Evolutionary conservation across 805 yeast species (phyloP), one percentile per base, ranked within the genome.

Genomic region (Phaffomyces opuntiae): DNA sequence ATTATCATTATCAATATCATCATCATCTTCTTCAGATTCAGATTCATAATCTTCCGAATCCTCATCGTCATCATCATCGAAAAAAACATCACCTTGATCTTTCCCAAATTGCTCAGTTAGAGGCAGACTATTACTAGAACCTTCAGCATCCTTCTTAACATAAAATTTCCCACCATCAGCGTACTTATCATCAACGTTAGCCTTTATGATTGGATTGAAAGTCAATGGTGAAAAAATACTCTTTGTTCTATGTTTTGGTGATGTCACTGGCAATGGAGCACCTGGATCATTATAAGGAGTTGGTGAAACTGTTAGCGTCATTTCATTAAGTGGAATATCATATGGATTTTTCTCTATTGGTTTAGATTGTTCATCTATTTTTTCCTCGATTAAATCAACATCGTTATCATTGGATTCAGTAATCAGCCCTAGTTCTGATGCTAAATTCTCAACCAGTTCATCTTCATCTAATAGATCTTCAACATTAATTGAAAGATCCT

Each of bases 131-230:
- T 59, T 56, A 5, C 47, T 42, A 2, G 46, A 43, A 21, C 53
- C 49, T 9, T 69, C 64, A 1, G 36, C 37, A 9, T 55, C 55
- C 35, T 42, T 6, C 55, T 48, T 38, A 14, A 85, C 87, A 59
- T 81, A 89, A 59, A 86, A 91, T 57, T 90, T 85, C 2, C 99
- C 99, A 7, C 99, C 99, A 51, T 75, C 74, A 12, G 83, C 82
- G 56, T 91, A 91, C 57, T 91, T 91, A 46, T 85, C 80, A 59
- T 91, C 98, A 36, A 91, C 81, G 47, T 77, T 80, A 40, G 77
- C 75, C 46, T 80, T 81, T 45, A 87, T 83, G 17, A 83, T 74
- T 0, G 96, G 96, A 55, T 87, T 84, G 65, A 89, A 90, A 37
- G 75, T 73, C 37, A 89, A 68, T 0, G 96, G 95, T 0, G 96